Conservation (phyloP, 495 filamentous ascomycete species). For the Pseudoneurospora amorphoporcata region DNA sequence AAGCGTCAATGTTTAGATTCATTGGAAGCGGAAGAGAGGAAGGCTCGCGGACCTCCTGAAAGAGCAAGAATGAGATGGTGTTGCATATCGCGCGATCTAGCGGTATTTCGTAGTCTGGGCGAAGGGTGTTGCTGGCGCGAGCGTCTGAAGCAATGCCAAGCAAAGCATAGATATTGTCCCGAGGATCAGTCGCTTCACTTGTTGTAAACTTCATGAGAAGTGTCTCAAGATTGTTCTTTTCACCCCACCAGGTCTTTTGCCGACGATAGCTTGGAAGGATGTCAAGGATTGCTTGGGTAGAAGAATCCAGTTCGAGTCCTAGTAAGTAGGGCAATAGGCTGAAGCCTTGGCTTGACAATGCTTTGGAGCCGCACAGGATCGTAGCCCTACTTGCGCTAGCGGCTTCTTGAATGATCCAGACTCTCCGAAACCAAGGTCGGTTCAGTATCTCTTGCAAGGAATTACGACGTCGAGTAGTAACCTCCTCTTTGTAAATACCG, state of each 20-base stretch:
- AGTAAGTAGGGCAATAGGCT: slow-evolving; percentile 16
- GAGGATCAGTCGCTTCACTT: slow-evolving; percentile 19
- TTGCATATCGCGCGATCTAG: background rate
- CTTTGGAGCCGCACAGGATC: slow-evolving; percentile 15
- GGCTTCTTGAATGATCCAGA: slow-evolving; percentile 17
- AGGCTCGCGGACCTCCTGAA: background rate
- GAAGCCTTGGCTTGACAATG: slow-evolving; percentile 18
- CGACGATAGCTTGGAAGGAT: slow-evolving; percentile 23
- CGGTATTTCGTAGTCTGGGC: rapidly evolving
- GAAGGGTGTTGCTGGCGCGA: background rate
- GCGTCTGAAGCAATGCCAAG: slow-evolving; percentile 20
- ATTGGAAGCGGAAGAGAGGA: background rate
- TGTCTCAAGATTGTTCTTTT: slow-evolving; percentile 15
- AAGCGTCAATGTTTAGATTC: no score
- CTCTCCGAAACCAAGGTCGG: slow-evolving; percentile 11
- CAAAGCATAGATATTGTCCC: slow-evolving; percentile 28
- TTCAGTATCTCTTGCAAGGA: background rate
- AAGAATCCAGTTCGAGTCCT: background rate
- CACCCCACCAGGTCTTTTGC: slow-evolving; percentile 20
- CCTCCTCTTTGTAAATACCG: background rate
- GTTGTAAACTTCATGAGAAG: slow-evolving; percentile 19
- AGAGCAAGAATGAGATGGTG: background rate
- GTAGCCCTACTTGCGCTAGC: slow-evolving; percentile 2
- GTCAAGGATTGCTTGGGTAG: slow-evolving; percentile 25
- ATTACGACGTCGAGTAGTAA: slow-evolving; percentile 4